Evolutionary conservation across 768 basidiomycete genomes (phyloP), one percentile per base, ranked within the genome.

Genomic region (Russula griseocarnosa): DNA sequence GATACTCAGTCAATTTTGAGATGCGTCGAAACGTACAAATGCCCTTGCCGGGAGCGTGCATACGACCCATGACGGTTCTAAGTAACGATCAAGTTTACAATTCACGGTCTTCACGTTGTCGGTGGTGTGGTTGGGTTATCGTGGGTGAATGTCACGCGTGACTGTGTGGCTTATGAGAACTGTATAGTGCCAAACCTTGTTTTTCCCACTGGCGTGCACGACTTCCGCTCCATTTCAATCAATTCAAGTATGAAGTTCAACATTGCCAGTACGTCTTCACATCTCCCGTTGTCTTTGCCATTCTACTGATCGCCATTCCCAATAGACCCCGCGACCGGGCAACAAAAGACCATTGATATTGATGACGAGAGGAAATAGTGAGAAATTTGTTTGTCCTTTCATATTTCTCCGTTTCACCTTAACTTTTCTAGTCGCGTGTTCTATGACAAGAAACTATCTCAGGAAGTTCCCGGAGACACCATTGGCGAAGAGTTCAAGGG

Each of bases 11-110:
- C n/a, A 47, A 61, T n/a, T 38, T 44, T 55, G 11, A 50, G 38
- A 6, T 16, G 46, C 4, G n/a, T 32, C n/a, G 28, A 53, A 47
- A 62, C 89, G 72, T 78, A 93, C 90, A 92, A 83, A 98, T 97
- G 85, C 95, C 96, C 93, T 98, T 98, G 80, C 94, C 94, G 79
- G 94, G 94, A 86, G 94, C 94, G 86, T 98, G 96, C 93, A 97
- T 94, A 76, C 94, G 93, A 91, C 89, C 91, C 91, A 93, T 93
- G 80, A 71, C 79, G 70, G 66, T 56, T 75, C 74, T 75, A 62
- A 22, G 16, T 40, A 22, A 44, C 36, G 50, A 16, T 67, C 32
- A 52, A 47, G 46, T 47, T 47, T 5, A 47, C 46, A n/a, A 34
- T 34, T 34, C 1, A 34, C 34, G 3, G 44, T 46, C 46, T 47